phyloP scores from a whole-genome alignment of 2,329 filamentous ascomycete genomes.

The Gaeumannomyces tritici region DNA sequence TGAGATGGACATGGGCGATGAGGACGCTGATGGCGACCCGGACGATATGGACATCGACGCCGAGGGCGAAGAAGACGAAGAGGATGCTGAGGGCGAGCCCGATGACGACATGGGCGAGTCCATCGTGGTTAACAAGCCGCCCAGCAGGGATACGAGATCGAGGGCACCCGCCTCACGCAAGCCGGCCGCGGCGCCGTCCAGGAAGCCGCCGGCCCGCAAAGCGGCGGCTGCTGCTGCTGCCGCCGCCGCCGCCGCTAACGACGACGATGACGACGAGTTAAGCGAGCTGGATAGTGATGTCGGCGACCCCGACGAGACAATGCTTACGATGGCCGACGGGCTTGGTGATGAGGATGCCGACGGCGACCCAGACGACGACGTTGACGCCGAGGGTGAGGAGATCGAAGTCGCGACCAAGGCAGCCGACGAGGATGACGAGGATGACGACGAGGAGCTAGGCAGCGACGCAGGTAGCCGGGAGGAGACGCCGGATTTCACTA shows the following conservation, averaged over 20 bases:
- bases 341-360: slow-evolving; percentile 30
- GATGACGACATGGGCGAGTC: slow-evolving; percentile 28
- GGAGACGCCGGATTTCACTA: slow-evolving; percentile 43
- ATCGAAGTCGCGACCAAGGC: slow-evolving; percentile 24
- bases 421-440: slow-evolving; percentile 31
- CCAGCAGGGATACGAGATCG: background rate
- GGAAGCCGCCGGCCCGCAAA: background rate
- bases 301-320: slow-evolving; percentile 34
- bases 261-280: slow-evolving; percentile 46
- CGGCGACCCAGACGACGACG: slow-evolving; percentile 29
- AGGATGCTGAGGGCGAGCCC: slow-evolving; percentile 25
- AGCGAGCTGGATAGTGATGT: slow-evolving; percentile 45
- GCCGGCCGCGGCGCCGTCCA: background rate
- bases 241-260: slow-evolving; percentile 24
- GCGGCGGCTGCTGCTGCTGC: background rate
- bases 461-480: slow-evolving; percentile 30
- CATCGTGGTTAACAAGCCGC: slow-evolving; percentile 11
- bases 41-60: slow-evolving; percentile 16
- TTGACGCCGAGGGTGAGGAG: slow-evolving; percentile 27
- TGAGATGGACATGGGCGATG: slow-evolving; percentile 24
- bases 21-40: slow-evolving; percentile 16
- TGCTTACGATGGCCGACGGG: slow-evolving; percentile 12
- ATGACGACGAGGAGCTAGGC: slow-evolving; percentile 24
- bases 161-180: background rate
- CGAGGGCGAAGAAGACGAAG: slow-evolving; percentile 32